phyloP scores from a whole-genome alignment of 495 filamentous ascomycete species.

The Neurospora sp. region DNA sequence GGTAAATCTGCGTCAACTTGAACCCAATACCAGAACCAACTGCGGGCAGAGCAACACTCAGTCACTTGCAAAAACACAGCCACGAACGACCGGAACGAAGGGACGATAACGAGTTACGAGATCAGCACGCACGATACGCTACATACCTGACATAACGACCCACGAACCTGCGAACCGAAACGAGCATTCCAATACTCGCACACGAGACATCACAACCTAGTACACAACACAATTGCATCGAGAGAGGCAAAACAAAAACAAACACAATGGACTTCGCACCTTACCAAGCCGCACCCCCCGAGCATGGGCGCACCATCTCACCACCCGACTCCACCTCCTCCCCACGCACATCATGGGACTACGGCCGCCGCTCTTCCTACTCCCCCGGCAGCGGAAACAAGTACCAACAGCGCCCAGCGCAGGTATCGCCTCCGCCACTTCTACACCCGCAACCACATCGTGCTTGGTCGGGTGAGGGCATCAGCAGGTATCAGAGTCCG shows the following conservation, averaged over 20 bases:
- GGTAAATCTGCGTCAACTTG: neutral
- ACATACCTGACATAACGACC: neutral
- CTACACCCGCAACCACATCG: conserved; percentile 42
- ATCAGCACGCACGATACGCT: neutral
- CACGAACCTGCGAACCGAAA: neutral
- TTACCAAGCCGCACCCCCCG: conserved; percentile 81
- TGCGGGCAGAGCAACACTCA: neutral
- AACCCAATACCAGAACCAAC: neutral
- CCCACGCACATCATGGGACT: conserved; percentile 40
- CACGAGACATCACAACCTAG: neutral
- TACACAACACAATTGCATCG: neutral
- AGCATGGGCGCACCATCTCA: conserved; percentile 62
- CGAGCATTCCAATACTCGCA: neutral
- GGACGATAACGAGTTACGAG: neutral
- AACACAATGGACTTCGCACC: conserved; percentile 81
- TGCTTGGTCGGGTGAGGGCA: conserved; percentile 31
- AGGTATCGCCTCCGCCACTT: conserved; percentile 33
- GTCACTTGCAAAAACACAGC: neutral
- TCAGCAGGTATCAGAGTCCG: conserved; percentile 16
- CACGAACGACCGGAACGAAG: neutral
- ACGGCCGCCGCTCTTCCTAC: conserved; percentile 29
- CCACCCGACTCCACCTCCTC: conserved; percentile 44
- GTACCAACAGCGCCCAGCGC: conserved; percentile 25
- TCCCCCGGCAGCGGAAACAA: conserved; percentile 28
- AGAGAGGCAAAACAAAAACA: neutral